Evolutionary conservation across 2,329 filamentous ascomycete species (phyloP).

Genomic region (Gliomastix tumulicola): DNA sequence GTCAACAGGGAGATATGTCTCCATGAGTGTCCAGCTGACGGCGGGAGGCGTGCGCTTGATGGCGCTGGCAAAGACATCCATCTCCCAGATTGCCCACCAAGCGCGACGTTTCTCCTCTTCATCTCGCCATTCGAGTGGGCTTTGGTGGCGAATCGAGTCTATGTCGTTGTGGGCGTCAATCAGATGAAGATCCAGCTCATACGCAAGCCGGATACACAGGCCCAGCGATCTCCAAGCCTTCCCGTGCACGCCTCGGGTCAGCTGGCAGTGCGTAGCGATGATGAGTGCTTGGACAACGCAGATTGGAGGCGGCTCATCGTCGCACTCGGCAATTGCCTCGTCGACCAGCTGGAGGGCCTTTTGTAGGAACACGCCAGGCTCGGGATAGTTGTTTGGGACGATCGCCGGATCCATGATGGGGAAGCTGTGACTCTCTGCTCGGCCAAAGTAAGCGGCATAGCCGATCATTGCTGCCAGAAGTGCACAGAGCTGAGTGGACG

Average conservation of each 20-base stretch:
- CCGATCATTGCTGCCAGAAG: conserved; percentile 22
- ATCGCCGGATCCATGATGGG: conserved; percentile 3
- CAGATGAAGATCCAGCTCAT: conserved; percentile 24
- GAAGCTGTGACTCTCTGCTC: too few species aligned
- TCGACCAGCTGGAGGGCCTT: conserved; percentile 16
- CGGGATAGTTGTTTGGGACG: neutral
- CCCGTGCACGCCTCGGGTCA: conserved; percentile 24
- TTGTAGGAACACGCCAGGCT: conserved; percentile 8
- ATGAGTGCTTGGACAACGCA: conserved; percentile 26
- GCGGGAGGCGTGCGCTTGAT: conserved; percentile 26
- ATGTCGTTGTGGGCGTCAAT: conserved; percentile 12
- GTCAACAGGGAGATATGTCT: conserved; percentile 24
- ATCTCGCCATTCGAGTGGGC: conserved; percentile 8
- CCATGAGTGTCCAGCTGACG: conserved; percentile 24
- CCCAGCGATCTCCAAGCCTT: conserved; percentile 25
- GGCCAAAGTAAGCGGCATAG: conserved; percentile 16
- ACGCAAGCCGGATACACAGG: conserved; percentile 17
- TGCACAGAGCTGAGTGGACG: conserved; percentile 10
- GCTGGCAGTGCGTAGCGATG: conserved; percentile 22
- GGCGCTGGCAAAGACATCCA: conserved; percentile 32
- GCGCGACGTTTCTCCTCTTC: conserved; percentile 27
- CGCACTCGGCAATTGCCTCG: conserved; percentile 18
- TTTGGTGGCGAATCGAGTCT: conserved; percentile 4
- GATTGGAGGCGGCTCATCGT: conserved; percentile 21
- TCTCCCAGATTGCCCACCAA: conserved; percentile 34